Conservation (phyloP, 1,139 yeast genomes). For the Ogataea hybrid region DNA sequence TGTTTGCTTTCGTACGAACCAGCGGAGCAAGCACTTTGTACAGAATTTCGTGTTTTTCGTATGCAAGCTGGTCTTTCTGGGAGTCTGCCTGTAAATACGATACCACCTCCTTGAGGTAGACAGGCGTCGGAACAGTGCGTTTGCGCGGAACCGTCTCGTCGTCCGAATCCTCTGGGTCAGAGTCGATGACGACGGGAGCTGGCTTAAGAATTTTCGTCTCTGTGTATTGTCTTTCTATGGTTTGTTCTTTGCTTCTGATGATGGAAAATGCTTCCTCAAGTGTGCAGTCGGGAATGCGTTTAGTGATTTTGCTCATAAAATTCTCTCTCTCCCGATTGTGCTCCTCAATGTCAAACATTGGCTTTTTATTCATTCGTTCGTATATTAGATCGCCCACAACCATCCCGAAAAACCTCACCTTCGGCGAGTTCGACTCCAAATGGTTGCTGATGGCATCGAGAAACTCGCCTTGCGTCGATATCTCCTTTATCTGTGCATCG, state of each 20-base stretch:
- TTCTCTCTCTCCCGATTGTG: conserved; percentile 12
- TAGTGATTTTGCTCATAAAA: conserved; percentile 11
- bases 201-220: not conserved
- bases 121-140: conserved; percentile 46
- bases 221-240: not conserved
- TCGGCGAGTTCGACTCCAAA: conserved; percentile 27
- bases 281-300: not conserved
- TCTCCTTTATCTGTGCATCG: conserved; percentile 6
- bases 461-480: conserved; percentile 24
- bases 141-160: conserved; percentile 40
- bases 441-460: conserved; percentile 28
- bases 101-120: conserved; percentile 63
- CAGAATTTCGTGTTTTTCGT: conserved; percentile 51
- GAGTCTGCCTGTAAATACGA: conserved; percentile 47
- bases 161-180: conserved; percentile 47
- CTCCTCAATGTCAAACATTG: conserved; percentile 26
- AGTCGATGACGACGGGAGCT: conserved; percentile 16
- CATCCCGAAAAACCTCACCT: conserved; percentile 30
- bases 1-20: conserved; percentile 52
- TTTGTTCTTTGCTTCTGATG: not conserved
- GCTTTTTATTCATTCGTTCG: conserved; percentile 17
- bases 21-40: conserved; percentile 53
- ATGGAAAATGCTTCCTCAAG: conserved; percentile 9
- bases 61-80: conserved; percentile 41
- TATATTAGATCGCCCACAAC: conserved; percentile 29